Evolutionary conservation across 495 filamentous ascomycete genomes (phyloP).

Genomic region (Parathielavia appendiculata): DNA sequence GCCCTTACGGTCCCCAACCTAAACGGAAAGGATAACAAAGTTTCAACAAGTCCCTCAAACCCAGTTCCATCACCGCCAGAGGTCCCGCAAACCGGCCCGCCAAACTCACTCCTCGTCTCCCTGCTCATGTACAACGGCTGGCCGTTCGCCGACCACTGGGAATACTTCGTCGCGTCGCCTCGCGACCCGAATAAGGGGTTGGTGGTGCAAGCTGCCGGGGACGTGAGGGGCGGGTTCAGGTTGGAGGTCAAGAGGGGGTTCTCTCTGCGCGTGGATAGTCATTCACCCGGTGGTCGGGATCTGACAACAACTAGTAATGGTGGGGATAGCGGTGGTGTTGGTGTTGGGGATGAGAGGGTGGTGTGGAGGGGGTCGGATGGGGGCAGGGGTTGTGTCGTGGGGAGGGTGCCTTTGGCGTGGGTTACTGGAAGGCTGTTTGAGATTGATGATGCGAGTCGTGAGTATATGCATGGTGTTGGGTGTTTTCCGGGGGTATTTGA

Average conservation of each 20-base stretch:
- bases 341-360: too few relatives aligned
- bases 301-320: too few relatives aligned
- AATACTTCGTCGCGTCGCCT: conserved; percentile 11
- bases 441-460: background rate
- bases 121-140: conserved; percentile 18
- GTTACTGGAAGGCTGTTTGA: background rate
- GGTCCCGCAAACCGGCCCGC: background rate
- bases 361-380: too few relatives aligned
- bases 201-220: conserved; percentile 9
- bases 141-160: conserved; percentile 19
- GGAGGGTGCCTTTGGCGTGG: conserved; percentile 11
- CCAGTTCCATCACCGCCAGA: background rate
- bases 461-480: background rate
- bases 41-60: background rate
- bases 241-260: conserved; percentile 13
- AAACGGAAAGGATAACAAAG: background rate
- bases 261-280: background rate
- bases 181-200: background rate
- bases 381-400: background rate
- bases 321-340: background rate
- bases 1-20: background rate
- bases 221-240: conserved; percentile 7
- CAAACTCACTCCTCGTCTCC: background rate
- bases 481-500: background rate
- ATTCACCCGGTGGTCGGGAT: too few relatives aligned